Evolutionary conservation across 1,284 basidiomycete species (phyloP), one percentile per base, ranked within the genome.

Genomic region (Ustilago lituana): DNA sequence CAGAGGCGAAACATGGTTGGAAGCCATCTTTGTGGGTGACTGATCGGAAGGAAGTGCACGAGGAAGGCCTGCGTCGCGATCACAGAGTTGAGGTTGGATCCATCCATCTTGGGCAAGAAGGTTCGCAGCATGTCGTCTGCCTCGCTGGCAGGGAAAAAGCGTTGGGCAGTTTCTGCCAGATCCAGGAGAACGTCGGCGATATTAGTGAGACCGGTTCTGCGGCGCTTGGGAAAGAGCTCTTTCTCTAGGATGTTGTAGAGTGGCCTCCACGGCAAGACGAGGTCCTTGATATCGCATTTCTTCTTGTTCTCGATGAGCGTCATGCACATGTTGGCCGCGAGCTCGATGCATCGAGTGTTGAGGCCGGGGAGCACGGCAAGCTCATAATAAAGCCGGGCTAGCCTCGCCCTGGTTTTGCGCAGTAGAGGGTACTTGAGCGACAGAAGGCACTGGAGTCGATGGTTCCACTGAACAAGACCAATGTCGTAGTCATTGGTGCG

Each of bases 61-160:
- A 82, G 63, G 38, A 80, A 63, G 11, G 79, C 74, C 39, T 80
- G 79, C 3, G 78, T 74, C 2, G 74, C 71, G 35, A 81, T 74
- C 35, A 82, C 74, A 15, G 75, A 80, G 51, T 91, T 88, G 68
- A 93, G 83, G 65, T 87, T 87, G 32, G 87, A 88, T 29, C 89
- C 90, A 76, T 93, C 90, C 63, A 94, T 86, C 60, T 85, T 84
- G 8, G 90, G 92, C 14, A 92, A 70, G 75, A 93, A 90, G 2
- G 86, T 87, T 26, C 88, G 85, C 23, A 98, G 88, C 92, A 98
- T 98, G 68, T 92, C 91, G 71, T 91, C 89, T 41, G 91, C 90
- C 45, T 93, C 91, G 48, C 89, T 87, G 9, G 94, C 91, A 73
- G 94, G 90, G 83, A 94, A 98, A 86, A 97, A 97, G 39, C 91